Evolutionary conservation across 768 basidiomycete species (phyloP).

Genomic region (Lentinula edodes): DNA sequence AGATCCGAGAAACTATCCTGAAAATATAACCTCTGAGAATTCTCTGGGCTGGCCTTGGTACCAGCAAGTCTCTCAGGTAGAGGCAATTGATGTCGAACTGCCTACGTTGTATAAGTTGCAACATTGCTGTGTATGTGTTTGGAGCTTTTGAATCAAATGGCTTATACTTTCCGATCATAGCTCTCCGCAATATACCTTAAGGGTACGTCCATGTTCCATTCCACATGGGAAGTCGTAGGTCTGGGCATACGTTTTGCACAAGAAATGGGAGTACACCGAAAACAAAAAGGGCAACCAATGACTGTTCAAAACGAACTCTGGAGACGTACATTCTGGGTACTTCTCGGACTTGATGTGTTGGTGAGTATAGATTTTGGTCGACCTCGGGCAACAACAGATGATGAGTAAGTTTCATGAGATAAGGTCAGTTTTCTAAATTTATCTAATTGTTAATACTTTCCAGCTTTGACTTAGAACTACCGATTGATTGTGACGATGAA

Average conservation of each 20-base stretch:
- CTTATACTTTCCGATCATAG: conserved; percentile 21
- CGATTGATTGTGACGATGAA: conserved; percentile 52
- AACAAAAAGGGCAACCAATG: conserved; percentile 12
- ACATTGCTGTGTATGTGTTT: conserved; percentile 31
- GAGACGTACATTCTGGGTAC: conserved; percentile 8
- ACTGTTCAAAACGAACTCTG: conserved; percentile 35
- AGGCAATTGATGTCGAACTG: conserved; percentile 39
- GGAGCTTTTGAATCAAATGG: neutral
- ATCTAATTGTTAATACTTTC: neutral
- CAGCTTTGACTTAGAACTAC: conserved; percentile 39
- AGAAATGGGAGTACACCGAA: conserved; percentile 31
- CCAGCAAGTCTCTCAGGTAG: conserved; percentile 39
- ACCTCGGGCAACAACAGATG: conserved; percentile 38
- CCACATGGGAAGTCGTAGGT: conserved; percentile 29
- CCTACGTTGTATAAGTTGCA: conserved; percentile 55
- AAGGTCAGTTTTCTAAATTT: no score
- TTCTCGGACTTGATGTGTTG: neutral
- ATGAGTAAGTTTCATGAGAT: conserved; percentile 21
- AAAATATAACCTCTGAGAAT: neutral
- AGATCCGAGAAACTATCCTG: conserved; percentile 34
- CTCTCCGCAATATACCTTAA: conserved; percentile 42
- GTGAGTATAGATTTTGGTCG: conserved; percentile 35
- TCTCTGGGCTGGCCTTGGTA: conserved; percentile 25
- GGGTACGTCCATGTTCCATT: conserved; percentile 41
- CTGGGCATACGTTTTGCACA: conserved; percentile 33